Evolutionary conservation across 169 alveolate genomes (phyloP).

Genomic region (Fabrea salina): DNA sequence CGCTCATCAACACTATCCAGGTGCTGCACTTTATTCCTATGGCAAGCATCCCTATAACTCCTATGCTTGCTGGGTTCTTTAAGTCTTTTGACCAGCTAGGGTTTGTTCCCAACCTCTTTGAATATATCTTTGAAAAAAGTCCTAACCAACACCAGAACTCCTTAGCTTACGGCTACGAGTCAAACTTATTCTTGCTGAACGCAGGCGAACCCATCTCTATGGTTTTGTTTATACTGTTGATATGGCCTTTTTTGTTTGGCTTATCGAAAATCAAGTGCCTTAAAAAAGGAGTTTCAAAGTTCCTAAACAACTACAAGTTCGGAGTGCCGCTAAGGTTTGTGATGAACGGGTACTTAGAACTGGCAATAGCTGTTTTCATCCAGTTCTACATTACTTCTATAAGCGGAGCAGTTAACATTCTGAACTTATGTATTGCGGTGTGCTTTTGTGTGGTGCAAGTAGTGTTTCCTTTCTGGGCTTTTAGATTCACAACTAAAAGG

Average conservation of each 20-base stretch:
- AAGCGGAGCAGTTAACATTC: too few species aligned
- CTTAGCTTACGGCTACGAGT: not conserved
- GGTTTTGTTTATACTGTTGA: not conserved
- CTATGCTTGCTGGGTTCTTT: not conserved
- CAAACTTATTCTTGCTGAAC: not conserved
- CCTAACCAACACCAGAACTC: not conserved
- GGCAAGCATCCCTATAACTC: not conserved
- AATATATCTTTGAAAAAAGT: not conserved
- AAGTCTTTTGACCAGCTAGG: not conserved
- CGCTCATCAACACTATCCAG: conserved; percentile 11
- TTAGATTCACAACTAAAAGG: too few species aligned
- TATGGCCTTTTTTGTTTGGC: not conserved
- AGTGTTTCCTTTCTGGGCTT: too few species aligned
- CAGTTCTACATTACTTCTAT: too few species aligned
- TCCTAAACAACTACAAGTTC: not conserved
- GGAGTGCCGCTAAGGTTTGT: too few species aligned
- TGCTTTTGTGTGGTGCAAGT: too few species aligned
- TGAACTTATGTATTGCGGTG: too few species aligned
- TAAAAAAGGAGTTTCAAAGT: not conserved
- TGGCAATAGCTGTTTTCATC: too few species aligned
- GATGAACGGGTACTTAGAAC: too few species aligned
- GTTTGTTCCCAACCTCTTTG: conserved; percentile 20
- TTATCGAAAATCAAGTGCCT: not conserved
- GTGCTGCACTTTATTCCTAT: conserved; percentile 4
- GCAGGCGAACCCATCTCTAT: not conserved